Conservation (phyloP, 2,329 filamentous ascomycete genomes). For the Verticillium dahliae region DNA sequence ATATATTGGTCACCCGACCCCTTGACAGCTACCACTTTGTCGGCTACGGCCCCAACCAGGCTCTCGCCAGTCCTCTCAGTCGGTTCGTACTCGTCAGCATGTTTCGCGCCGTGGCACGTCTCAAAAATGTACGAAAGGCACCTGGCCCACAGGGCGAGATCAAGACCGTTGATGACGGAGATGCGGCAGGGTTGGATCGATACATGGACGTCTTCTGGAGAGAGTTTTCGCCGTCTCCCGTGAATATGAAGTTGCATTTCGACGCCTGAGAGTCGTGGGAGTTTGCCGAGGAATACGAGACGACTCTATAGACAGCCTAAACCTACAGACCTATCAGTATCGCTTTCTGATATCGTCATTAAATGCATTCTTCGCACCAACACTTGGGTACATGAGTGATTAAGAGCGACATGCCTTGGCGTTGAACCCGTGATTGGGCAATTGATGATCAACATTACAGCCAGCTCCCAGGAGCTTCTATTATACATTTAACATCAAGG, state of each 20-base stretch:
- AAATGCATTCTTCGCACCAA: no score
- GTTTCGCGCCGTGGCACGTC: neutral
- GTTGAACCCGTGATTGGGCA: neutral
- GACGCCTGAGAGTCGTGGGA: neutral
- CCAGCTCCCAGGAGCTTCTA: neutral
- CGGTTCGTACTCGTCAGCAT: neutral
- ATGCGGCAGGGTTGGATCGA: neutral
- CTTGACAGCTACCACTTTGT: neutral
- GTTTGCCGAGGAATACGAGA: neutral
- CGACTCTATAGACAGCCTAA: neutral
- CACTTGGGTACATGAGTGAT: no score
- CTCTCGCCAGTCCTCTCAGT: neutral
- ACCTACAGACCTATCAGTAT: neutral
- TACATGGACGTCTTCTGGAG: neutral
- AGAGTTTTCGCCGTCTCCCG: neutral
- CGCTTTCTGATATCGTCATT: neutral
- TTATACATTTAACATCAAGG: neutral
- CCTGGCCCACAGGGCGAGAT: neutral
- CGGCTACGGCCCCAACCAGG: neutral
- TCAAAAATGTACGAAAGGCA: neutral
- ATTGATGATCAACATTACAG: neutral
- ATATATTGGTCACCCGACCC: neutral
- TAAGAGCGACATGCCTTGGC: neutral
- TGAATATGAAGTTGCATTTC: neutral
- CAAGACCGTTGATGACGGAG: neutral